Conservation (phyloP, 495 filamentous ascomycete species). For the Xylaria grammica region DNA sequence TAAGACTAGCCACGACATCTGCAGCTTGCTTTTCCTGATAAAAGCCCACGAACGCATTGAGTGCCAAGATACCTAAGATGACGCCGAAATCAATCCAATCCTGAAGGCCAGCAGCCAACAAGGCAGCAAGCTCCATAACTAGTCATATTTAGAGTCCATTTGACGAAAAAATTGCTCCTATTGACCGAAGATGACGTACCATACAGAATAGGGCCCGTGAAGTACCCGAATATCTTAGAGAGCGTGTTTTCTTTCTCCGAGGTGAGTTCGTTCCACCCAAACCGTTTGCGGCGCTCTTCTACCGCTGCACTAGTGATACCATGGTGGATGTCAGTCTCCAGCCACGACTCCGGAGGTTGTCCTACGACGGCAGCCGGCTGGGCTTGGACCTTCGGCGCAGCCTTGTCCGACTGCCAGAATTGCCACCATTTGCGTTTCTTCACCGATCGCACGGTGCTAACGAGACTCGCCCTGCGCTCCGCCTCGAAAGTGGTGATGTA, state of each 20-base stretch:
- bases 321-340: constrained; percentile 69
- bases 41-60: constrained; percentile 85
- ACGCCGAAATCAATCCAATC: constrained; percentile 87
- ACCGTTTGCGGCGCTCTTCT: constrained; percentile 67
- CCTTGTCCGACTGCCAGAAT: constrained; percentile 56
- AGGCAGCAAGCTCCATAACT: constrained; percentile 87
- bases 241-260: constrained; percentile 81
- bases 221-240: constrained; percentile 77
- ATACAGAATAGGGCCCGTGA: constrained; percentile 84
- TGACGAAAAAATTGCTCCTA: background rate
- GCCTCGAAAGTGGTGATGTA: constrained; percentile 69
- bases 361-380: constrained; percentile 35
- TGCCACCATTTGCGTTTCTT: constrained; percentile 55
- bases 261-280: constrained; percentile 75
- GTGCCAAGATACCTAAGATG: constrained; percentile 77
- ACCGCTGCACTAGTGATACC: constrained; percentile 66
- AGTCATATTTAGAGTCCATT: constrained; percentile 6
- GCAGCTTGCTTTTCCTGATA: constrained; percentile 89
- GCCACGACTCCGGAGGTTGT: constrained; percentile 72
- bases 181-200: constrained; percentile 58
- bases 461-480: constrained; percentile 63
- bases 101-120: constrained; percentile 77
- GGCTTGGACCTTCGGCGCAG: constrained; percentile 39
- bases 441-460: constrained; percentile 50
- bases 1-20: constrained; percentile 79